phyloP scores from a whole-genome alignment of 2,329 filamentous ascomycete genomes.

The Aureobasidium subglaciale region DNA sequence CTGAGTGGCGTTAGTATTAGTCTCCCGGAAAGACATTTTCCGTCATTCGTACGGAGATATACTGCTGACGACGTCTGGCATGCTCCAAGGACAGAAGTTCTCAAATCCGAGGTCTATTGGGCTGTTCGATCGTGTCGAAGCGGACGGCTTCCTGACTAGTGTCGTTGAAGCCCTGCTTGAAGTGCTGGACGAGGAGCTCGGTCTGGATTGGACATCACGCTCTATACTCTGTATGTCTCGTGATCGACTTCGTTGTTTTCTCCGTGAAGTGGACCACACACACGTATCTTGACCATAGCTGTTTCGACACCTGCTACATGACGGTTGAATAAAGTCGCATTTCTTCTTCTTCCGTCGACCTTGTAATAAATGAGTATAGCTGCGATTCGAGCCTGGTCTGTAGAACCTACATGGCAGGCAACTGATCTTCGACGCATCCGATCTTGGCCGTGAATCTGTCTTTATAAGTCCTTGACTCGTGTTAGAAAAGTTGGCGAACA shows the following conservation, averaged over 20 bases:
- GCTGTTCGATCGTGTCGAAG: too few relatives aligned
- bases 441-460: slow-evolving; percentile 6
- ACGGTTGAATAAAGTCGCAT: slow-evolving; percentile 19
- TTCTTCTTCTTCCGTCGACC: slow-evolving; percentile 21
- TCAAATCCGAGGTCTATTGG: background rate
- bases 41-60: background rate
- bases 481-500: slow-evolving; percentile 19
- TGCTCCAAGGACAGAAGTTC: background rate
- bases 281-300: background rate
- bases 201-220: too few relatives aligned
- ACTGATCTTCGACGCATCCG: slow-evolving; percentile 10
- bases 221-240: background rate
- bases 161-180: background rate
- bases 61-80: background rate
- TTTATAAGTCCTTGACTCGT: slow-evolving; percentile 14
- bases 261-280: background rate
- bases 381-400: background rate
- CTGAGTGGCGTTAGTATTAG: background rate
- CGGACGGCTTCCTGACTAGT: too few relatives aligned
- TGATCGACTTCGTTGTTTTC: background rate
- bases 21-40: background rate
- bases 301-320: slow-evolving; percentile 20
- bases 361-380: background rate
- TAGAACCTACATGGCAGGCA: slow-evolving; percentile 20
- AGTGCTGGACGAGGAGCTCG: background rate